These are phyloP conservation scores for Mucor plumbeus DNA, from an alignment of 371 early-diverging fungal species.

Conservation along the genomic window DNA sequence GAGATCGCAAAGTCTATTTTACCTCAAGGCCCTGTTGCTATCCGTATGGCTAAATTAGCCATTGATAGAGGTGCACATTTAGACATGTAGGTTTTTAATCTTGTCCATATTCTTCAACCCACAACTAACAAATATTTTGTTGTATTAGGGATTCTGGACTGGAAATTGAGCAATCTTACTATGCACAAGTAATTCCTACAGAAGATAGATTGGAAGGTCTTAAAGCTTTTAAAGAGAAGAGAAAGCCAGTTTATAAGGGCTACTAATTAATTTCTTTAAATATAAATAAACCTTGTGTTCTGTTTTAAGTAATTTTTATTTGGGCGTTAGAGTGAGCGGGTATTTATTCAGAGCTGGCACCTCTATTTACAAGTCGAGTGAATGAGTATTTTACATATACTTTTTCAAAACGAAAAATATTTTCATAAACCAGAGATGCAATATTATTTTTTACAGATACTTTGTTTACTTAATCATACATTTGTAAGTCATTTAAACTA, in stretches of 20 bases:
- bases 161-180: slow-evolving; percentile 94
- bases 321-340: too few relatives aligned
- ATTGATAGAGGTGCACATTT: slow-evolving; percentile 81
- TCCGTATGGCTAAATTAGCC: slow-evolving; percentile 88
- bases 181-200: slow-evolving; percentile 93
- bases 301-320: too few relatives aligned
- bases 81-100: slow-evolving; percentile 70
- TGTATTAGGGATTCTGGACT: slow-evolving; percentile 77
- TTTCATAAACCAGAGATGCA: too few relatives aligned
- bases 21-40: slow-evolving; percentile 89
- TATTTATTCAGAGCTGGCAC: too few relatives aligned
- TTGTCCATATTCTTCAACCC: background rate
- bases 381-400: too few relatives aligned
- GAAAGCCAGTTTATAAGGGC: slow-evolving; percentile 78
- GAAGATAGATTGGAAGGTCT: slow-evolving; percentile 94
- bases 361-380: too few relatives aligned
- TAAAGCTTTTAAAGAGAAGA: slow-evolving; percentile 56
- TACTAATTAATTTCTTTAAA: slow-evolving; percentile 42
- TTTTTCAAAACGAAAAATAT: too few relatives aligned
- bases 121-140: background rate
- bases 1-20: slow-evolving; percentile 83
- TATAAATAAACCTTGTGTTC: background rate
- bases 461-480: too few relatives aligned
- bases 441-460: too few relatives aligned
- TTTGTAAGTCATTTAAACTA: too few relatives aligned